Conservation (phyloP, 305 asterid species). For the Vinca major region DNA sequence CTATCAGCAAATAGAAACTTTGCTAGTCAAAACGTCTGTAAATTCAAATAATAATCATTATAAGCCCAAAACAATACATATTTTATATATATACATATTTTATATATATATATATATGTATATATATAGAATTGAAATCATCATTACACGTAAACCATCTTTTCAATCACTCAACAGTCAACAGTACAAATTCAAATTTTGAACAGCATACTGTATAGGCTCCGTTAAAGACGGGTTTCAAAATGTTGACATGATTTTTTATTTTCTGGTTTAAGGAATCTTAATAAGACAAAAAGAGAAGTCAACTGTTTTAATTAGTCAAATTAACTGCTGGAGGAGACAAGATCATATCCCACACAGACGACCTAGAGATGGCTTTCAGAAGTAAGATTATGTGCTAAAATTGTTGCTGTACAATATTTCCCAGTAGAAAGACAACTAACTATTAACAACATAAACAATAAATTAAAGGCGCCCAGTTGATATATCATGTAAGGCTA, state of each 20-base stretch:
- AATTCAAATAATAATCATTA: not conserved
- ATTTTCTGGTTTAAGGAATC: not conserved
- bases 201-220: not conserved
- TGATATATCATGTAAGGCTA: not conserved
- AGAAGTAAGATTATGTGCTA: not conserved
- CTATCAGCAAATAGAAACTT: constrained; percentile 35
- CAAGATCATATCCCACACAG: not conserved
- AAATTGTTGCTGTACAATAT: not conserved
- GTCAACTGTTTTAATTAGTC: too few relatives aligned
- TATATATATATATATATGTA: too few relatives aligned
- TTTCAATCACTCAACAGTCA: too few relatives aligned
- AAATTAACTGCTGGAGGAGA: not conserved
- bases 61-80: not conserved
- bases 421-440: not conserved
- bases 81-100: too few relatives aligned
- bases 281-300: not conserved
- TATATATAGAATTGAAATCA: not conserved
- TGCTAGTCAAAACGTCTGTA: not conserved
- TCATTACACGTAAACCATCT: not conserved
- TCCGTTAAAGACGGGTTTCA: not conserved
- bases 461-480: not conserved
- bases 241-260: not conserved
- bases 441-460: not conserved
- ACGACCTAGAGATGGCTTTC: not conserved
- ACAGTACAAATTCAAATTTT: not conserved